Conservation (phyloP, 768 basidiomycete species). For the Dendrothele bispora region DNA sequence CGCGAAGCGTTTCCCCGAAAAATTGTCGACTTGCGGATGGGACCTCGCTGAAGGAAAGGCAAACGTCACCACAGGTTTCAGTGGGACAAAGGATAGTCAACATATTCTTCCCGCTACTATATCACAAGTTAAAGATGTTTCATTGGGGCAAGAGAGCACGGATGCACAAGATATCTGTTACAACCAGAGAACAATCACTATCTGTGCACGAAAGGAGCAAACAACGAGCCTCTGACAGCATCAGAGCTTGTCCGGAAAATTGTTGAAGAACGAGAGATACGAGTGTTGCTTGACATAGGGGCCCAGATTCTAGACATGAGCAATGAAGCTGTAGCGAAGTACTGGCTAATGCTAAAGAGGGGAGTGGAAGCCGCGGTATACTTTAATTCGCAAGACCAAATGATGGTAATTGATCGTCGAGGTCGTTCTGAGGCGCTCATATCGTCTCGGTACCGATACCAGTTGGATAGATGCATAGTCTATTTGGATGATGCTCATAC, state of each 20-base stretch:
- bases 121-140: slow-evolving; percentile 36
- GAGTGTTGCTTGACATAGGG: slow-evolving; percentile 54
- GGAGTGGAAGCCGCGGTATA: slow-evolving; percentile 42
- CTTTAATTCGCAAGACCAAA: slow-evolving; percentile 37
- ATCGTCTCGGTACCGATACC: slow-evolving; percentile 35
- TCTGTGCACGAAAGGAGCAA: slow-evolving; percentile 26
- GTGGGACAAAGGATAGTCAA: slow-evolving; percentile 54
- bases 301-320: slow-evolving; percentile 55
- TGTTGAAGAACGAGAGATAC: slow-evolving; percentile 37
- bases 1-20: slow-evolving; percentile 46
- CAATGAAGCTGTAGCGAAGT: slow-evolving; percentile 37
- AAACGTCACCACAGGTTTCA: slow-evolving; percentile 47
- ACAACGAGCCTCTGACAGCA: slow-evolving; percentile 20
- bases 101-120: slow-evolving; percentile 38
- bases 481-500: slow-evolving; percentile 58
- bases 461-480: slow-evolving; percentile 37
- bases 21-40: slow-evolving; percentile 51
- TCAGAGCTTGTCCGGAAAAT: slow-evolving; percentile 29
- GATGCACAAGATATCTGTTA: slow-evolving; percentile 45
- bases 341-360: slow-evolving; percentile 36
- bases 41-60: slow-evolving; percentile 44
- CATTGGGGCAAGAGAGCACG: slow-evolving; percentile 39
- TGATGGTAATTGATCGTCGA: slow-evolving; percentile 35
- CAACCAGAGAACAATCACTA: slow-evolving; percentile 35
- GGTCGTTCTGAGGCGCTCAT: slow-evolving; percentile 31